These are phyloP conservation scores for Fragilariopsis cylindrus DNA, from an alignment of 108 stramenopile genomes.

Conservation along the genomic window DNA sequence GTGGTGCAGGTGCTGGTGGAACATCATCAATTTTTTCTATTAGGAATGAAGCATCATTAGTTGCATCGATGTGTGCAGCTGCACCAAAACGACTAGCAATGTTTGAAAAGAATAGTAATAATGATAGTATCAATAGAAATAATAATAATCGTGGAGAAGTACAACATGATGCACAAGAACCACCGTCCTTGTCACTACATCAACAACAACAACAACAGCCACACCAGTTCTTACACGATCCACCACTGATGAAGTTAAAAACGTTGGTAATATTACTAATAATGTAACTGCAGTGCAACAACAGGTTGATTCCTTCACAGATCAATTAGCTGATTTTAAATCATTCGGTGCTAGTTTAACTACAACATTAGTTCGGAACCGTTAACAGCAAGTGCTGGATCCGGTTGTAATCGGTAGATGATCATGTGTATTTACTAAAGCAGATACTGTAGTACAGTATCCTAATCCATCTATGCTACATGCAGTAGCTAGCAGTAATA, in stretches of 20 bases:
- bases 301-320: constrained; percentile 28
- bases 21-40: not conserved
- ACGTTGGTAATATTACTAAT: not conserved
- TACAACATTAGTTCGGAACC: not conserved
- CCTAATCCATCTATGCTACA: no score
- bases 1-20: not conserved
- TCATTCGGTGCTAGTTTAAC: constrained; percentile 47
- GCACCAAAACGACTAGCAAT: constrained; percentile 32
- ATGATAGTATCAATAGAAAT: not conserved
- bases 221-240: not conserved
- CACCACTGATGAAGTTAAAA: not conserved
- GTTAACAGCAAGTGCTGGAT: constrained; percentile 13
- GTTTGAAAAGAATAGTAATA: constrained; percentile 30
- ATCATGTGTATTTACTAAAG: no score
- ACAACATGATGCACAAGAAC: not conserved
- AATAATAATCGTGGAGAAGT: not conserved
- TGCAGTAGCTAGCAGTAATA: no score
- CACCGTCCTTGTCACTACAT: not conserved
- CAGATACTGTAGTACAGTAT: no score
- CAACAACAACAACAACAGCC: constrained; percentile 16
- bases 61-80: constrained; percentile 39
- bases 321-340: constrained; percentile 51
- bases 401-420: not conserved
- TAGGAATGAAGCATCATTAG: constrained; percentile 23
- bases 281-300: not conserved